These are phyloP conservation scores for Phyllosticta citriasiana DNA, from an alignment of 2,329 filamentous ascomycete species.

Conservation along the genomic window DNA sequence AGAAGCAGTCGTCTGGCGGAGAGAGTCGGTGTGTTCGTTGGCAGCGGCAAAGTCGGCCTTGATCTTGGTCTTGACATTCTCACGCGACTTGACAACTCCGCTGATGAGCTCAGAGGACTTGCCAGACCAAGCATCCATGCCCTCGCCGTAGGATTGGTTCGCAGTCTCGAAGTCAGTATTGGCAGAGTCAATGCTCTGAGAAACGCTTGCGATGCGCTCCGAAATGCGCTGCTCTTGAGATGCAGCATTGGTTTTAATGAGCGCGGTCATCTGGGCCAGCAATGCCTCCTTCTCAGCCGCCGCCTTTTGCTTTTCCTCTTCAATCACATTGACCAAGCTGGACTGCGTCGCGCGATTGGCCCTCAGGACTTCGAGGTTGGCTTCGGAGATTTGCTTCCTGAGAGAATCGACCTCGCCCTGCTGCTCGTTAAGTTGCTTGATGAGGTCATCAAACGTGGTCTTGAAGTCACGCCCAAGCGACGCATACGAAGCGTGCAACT, in stretches of 20 bases:
- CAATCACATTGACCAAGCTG: slow-evolving; percentile 58
- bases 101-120: slow-evolving; percentile 61
- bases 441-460: slow-evolving; percentile 68
- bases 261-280: slow-evolving; percentile 62
- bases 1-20: slow-evolving; percentile 72
- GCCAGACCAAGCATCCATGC: slow-evolving; percentile 64
- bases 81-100: slow-evolving; percentile 61
- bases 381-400: slow-evolving; percentile 59
- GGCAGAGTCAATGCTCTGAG: slow-evolving; percentile 54
- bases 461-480: slow-evolving; percentile 80
- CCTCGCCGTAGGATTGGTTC: slow-evolving; percentile 54
- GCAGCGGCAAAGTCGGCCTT: slow-evolving; percentile 81
- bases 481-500: slow-evolving; percentile 75
- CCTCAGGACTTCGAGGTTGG: slow-evolving; percentile 57
- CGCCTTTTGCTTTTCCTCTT: slow-evolving; percentile 65
- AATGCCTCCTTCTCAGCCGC: slow-evolving; percentile 64
- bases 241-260: slow-evolving; percentile 66
- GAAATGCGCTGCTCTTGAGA: slow-evolving; percentile 62
- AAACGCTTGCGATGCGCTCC: slow-evolving; percentile 52
- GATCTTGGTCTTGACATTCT: slow-evolving; percentile 69
- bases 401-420: slow-evolving; percentile 66
- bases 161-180: slow-evolving; percentile 56
- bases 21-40: slow-evolving; percentile 69
- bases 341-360: slow-evolving; percentile 58
- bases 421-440: slow-evolving; percentile 65